A percentile compares a stretch with the other conserved stretches of the same genome.
These are phyloP conservation scores for Aspergillus sclerotiicarbonarius DNA, from an alignment of 495 filamentous ascomycete genomes.

Conservation along the genomic window DNA sequence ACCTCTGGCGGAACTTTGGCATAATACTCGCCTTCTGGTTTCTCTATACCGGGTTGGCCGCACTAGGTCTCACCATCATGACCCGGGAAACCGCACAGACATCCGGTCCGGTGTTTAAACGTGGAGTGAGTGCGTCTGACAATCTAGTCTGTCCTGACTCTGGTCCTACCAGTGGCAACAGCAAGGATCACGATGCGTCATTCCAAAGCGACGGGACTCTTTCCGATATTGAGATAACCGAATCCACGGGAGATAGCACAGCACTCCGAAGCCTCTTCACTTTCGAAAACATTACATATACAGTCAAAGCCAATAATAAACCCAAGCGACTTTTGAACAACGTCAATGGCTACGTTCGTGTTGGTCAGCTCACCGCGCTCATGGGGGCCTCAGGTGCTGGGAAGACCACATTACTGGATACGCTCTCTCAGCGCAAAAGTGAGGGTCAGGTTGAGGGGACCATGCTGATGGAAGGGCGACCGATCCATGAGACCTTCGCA, in stretches of 20 bases:
- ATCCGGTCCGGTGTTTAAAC: neutral
- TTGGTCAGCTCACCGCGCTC: constrained; percentile 74
- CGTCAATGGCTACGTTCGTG: too few relatives aligned
- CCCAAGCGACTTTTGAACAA: constrained; percentile 70
- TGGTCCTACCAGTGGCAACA: too few relatives aligned
- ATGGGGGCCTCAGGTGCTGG: constrained; percentile 88
- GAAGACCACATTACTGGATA: constrained; percentile 81
- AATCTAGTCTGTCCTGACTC: neutral
- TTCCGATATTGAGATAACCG: too few relatives aligned
- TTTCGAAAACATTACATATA: constrained; percentile 45
- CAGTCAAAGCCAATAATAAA: constrained; percentile 70
- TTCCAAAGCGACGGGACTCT: too few relatives aligned
- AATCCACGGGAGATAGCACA: too few relatives aligned
- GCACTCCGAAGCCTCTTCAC: neutral
- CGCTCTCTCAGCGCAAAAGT: constrained; percentile 71
- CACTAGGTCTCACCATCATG: neutral
- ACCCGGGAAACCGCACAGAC: neutral
- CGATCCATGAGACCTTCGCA: constrained; percentile 69
- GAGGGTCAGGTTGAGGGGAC: constrained; percentile 75
- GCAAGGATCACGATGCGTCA: too few relatives aligned
- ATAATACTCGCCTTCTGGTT: neutral
- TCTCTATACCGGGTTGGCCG: neutral
- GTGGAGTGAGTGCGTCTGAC: neutral
- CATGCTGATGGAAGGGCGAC: constrained; percentile 67
- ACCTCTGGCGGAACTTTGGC: neutral